Conservation (phyloP, 2,329 filamentous ascomycete genomes). For the Lithohypha guttulata region DNA sequence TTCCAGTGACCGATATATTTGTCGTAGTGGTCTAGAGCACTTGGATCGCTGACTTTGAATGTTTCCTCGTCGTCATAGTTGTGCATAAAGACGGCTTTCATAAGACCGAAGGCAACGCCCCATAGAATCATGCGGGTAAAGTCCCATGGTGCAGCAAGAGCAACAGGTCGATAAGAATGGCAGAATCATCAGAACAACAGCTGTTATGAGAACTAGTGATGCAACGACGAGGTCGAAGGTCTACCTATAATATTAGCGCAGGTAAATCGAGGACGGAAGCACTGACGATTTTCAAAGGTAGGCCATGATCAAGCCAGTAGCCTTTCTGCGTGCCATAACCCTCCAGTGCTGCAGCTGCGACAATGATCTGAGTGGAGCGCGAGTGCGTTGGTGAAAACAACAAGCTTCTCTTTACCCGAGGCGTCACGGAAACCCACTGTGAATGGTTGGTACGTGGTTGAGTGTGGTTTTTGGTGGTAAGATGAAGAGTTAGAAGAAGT, state of each 20-base stretch:
- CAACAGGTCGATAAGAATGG: slow-evolving; percentile 12
- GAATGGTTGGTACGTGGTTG: neutral
- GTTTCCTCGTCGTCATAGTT: neutral
- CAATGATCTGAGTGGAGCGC: slow-evolving; percentile 4
- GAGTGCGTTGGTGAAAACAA: slow-evolving; percentile 9
- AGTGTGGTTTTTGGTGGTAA: neutral
- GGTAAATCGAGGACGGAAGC: neutral
- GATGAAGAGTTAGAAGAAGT: no score
- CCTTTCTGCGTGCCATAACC: slow-evolving; percentile 8
- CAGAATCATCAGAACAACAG: slow-evolving; percentile 5
- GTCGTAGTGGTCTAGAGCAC: neutral
- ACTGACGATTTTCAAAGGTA: slow-evolving; percentile 9
- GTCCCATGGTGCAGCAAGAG: slow-evolving; percentile 10
- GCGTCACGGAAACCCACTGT: slow-evolving; percentile 1
- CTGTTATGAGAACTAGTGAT: slow-evolving; percentile 6
- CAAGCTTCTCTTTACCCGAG: slow-evolving; percentile 5
- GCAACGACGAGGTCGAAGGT: slow-evolving; percentile 10
- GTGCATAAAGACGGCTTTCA: slow-evolving; percentile 7
- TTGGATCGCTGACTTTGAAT: neutral
- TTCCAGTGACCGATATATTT: neutral
- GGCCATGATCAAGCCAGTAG: slow-evolving; percentile 8
- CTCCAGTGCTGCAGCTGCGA: slow-evolving; percentile 5
- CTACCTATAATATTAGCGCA: neutral
- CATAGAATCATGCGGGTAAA: slow-evolving; percentile 11
- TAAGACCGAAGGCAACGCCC: slow-evolving; percentile 9